phyloP scores from a whole-genome alignment of 2,329 filamentous ascomycete genomes.

The Exophiala xenobiotica region DNA sequence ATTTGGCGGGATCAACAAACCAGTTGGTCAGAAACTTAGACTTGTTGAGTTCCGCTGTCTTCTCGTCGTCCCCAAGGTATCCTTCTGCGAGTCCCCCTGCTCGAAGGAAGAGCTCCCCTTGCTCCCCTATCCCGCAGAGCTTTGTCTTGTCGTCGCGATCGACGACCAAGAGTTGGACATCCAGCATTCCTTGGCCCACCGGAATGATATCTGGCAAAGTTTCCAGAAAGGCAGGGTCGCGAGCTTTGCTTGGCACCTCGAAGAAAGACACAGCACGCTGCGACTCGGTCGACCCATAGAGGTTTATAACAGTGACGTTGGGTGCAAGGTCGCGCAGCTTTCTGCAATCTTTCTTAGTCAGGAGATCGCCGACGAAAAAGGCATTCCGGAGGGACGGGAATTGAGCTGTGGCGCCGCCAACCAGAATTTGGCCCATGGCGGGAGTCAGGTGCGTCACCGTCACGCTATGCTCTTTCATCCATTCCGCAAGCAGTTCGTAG shows the following conservation, averaged over 20 bases:
- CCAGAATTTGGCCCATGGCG: slow-evolving; percentile 92
- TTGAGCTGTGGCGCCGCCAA: slow-evolving; percentile 74
- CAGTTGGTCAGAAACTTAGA: slow-evolving; percentile 82
- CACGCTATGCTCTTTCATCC: slow-evolving; percentile 73
- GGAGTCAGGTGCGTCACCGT: slow-evolving; percentile 89
- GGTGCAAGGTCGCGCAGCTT: slow-evolving; percentile 72
- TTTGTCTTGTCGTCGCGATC: slow-evolving; percentile 65
- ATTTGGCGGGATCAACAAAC: slow-evolving; percentile 74
- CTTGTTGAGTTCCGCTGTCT: slow-evolving; percentile 61
- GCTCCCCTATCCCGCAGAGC: slow-evolving; percentile 75
- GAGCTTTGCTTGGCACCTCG: slow-evolving; percentile 66
- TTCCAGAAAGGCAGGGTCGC: slow-evolving; percentile 64
- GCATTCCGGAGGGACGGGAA: slow-evolving; percentile 75
- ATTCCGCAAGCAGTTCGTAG: slow-evolving; percentile 82
- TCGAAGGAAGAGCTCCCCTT: slow-evolving; percentile 80
- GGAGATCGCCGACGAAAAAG: slow-evolving; percentile 88
- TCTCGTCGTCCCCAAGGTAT: too few species aligned
- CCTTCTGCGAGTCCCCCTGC: slow-evolving; percentile 82
- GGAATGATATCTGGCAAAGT: slow-evolving; percentile 73
- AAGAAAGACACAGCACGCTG: slow-evolving; percentile 79
- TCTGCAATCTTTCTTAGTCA: slow-evolving; percentile 80
- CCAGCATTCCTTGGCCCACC: slow-evolving; percentile 79
- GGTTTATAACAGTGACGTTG: slow-evolving; percentile 75
- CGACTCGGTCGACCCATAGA: slow-evolving; percentile 88
- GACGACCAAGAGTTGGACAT: slow-evolving; percentile 86